Evolutionary conservation across 306 rosid species (phyloP), one percentile per base, ranked within the genome.

Genomic region (Carpinus fangiana): DNA sequence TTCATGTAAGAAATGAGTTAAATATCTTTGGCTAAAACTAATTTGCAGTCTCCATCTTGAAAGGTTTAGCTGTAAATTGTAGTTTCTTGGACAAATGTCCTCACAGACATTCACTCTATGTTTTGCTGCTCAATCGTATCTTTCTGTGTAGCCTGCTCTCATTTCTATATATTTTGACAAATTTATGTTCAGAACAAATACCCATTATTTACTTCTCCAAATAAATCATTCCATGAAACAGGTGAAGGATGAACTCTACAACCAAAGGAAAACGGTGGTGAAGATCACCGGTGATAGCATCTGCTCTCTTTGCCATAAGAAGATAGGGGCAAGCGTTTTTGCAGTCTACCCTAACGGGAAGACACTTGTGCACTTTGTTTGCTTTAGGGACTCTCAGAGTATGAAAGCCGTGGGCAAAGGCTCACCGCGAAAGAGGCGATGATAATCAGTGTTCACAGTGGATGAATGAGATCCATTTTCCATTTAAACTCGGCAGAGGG

Each of bases 261-360:
- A 80, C 79, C 90, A 96, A 78, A 90, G 98, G 89, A 90, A 93
- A 82, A 77, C 89, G 12, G 89, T 82, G 36, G 90, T 91, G 70
- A 93, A 90, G 90, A 83, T 96, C 66, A 89, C 93, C n/a, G 31
- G 98, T 36, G 98, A 96, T 57, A 93, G 97, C 89, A 80, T 82
- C 92, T 93, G 98, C 83, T 93, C 99, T 74, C 92, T 96, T 81
- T 93, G 99, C 90, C 87, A 85, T 78, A 96, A 96, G 93, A 96
- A 96, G 84, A 82, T 96, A 73, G 99, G 99, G 74, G 89, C 94
- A 0, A 96, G 99, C 70, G 98, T 93, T 52, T 96, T 96, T 71
- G 99, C 97, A 0, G 96, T 96, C 70, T 91, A 90, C 84, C 98
- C 99, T 12, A 96, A 90, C 11, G 98, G 97, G 77, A 96, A 87